Evolutionary conservation across 2,329 filamentous ascomycete genomes (phyloP).

Genomic region (Xylaria sp.): DNA sequence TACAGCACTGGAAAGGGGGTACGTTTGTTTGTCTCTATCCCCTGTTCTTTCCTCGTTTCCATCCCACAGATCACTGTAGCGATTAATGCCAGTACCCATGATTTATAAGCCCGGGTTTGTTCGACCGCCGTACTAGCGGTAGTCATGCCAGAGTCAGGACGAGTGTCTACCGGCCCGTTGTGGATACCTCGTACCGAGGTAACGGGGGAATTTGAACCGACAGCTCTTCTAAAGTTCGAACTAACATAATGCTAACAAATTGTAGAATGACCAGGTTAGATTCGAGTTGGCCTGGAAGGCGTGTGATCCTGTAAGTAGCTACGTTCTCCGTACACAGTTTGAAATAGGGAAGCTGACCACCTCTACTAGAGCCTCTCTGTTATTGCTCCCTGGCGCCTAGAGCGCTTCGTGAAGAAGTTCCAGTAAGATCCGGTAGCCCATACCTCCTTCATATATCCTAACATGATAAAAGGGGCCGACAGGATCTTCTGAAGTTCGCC

Average conservation of each 20-base stretch:
- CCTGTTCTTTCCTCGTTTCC: no score
- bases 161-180: no score
- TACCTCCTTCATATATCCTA: background rate
- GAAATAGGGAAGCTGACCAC: constrained; percentile 57
- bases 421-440: constrained; percentile 40
- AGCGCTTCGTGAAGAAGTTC: constrained; percentile 69
- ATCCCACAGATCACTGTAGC: no score
- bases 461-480: constrained; percentile 55
- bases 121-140: no score
- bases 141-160: no score
- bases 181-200: no score
- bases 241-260: constrained; percentile 21
- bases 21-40: constrained; percentile 1
- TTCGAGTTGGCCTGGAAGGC: constrained; percentile 47
- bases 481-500: constrained; percentile 70
- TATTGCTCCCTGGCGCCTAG: constrained; percentile 67
- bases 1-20: constrained; percentile 30
- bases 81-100: no score
- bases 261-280: constrained; percentile 48
- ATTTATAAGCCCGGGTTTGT: no score
- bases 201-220: no score
- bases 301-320: constrained; percentile 44
- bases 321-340: constrained; percentile 65
- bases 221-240: constrained; percentile 9
- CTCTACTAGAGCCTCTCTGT: constrained; percentile 49